phyloP scores from a whole-genome alignment of 2,329 filamentous ascomycete species.

The Trichoderma polysporum region DNA sequence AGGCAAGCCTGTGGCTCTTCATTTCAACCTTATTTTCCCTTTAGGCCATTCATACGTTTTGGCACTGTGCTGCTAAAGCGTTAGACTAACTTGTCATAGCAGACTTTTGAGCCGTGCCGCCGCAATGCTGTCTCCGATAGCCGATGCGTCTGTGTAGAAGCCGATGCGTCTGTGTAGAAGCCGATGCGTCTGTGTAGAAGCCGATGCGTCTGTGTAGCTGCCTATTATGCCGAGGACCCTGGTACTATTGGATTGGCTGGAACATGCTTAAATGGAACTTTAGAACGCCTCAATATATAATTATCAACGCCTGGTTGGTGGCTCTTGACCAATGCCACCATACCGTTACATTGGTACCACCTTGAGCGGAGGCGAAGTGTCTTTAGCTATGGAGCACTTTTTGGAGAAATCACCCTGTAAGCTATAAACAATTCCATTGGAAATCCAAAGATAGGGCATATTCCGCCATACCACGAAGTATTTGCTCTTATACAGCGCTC shows the following conservation, averaged over 20 bases:
- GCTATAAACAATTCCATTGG: neutral
- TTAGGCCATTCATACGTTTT: neutral
- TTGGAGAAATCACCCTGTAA: neutral
- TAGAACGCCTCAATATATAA: neutral
- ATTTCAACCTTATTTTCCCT: too few species aligned
- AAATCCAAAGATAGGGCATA: neutral
- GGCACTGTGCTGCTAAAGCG: neutral
- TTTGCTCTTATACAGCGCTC: neutral
- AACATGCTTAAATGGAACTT: constrained; percentile 18
- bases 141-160: neutral
- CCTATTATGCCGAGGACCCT: neutral
- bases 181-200: neutral
- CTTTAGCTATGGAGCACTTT: neutral
- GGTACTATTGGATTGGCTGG: neutral
- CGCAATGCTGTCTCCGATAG: neutral
- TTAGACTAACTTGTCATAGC: neutral
- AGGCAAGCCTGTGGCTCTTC: neutral
- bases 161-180: neutral
- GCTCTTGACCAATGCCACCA: neutral
- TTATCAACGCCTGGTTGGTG: neutral
- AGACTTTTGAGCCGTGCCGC: neutral
- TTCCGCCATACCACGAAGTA: neutral
- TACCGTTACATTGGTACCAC: constrained; percentile 7
- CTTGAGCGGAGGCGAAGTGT: neutral
- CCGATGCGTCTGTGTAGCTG: neutral